Base-by-base conservation (phyloP, 1,139 yeast genomes). In the Diutina siamensis region DNA sequence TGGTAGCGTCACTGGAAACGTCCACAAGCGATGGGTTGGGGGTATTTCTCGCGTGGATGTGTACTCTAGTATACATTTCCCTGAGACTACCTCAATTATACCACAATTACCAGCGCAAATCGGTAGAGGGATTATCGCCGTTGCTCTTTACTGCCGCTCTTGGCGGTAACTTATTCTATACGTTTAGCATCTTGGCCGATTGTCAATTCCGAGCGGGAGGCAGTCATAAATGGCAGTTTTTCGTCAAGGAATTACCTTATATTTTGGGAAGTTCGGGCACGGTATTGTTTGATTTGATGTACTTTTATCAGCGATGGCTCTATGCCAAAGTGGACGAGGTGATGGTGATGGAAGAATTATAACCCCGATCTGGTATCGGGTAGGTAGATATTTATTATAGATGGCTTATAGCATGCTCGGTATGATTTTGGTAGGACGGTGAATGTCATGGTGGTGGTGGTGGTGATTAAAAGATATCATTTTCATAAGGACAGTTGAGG, bases 231-330 rank as follows among this genome's bases (percentile, higher is more conserved):
- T 47, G 57, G 44, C 66, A 55, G 10, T 89, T 85, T 56, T 62
- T 88, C 44, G 50, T 65, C 49, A 79, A 77, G 47, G 95, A 87
- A 55, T 62, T 87, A 47, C 95, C 97, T 0, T 89, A 83, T 56
- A 72, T 89, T 21, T 55, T 88, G 28, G 97, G 97, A 0, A 82
- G 94, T 51, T 76, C 89, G 0, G 97, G 97, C 3, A 88, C 97
- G 0, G 74, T 89, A 21, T 53, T 80, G 4, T 87, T 88, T 62
- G 97, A 89, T 59, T 52, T 78, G 31, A 64, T 76, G 15, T 88
- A 87, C 58, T 82, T 89, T 54, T 75, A 76, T 58, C 97, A 89
- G 59, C 60, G 72, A 46, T 61, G 59, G 48, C 47, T 70, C 10
- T 71, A 71, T 52, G 57, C 65, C 47, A 17, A 27, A 18, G 25